Base-by-base conservation (phyloP, 257 asterid species). In the Solanum lycopersicoides region DNA sequence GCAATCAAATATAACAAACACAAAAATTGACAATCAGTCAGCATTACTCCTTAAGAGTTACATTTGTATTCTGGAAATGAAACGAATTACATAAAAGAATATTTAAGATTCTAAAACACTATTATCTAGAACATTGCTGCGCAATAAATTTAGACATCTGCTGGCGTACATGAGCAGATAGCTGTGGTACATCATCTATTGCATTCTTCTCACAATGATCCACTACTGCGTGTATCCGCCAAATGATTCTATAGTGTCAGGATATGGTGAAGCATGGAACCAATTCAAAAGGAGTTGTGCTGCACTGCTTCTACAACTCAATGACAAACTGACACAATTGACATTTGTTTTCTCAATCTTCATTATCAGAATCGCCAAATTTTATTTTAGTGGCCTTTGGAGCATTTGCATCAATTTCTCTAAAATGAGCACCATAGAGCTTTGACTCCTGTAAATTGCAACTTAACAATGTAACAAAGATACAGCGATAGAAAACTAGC, bases 371-470 rank as follows among this genome's bases (percentile, higher is more conserved):
- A 87, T 92, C 45, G 35, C 89, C 92, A 32, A 97, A 97, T 86
- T 91, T 95, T 21, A 94, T 95, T 86, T 95, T 97, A 32, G 96
- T 91, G 68, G 98, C 98, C 93, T 97, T 95, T 41, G 98, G 98
- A 89, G 98, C 99, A 90, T 94, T 94, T n/a, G 91, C 90, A 60
- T 90, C 94, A 7, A 97, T 95, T 88, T 97, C 99, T 92, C 93
- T 95, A 89, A 97, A 97, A 89, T 97, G 98, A 71, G 98, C 98
- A 80, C 99, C 99, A 14, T 97, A 97, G 83, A 97, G 89, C 93
- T 95, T 95, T 77, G 99, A 97, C 88, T 97, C 99, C 99, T 97
- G 96, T 87, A 90, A 34, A 50, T 30, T 74, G 47, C 7, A 60
- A 42, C 86, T 37, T 82, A 72, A 72, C 13, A 32, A 86, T 59